Conservation (phyloP, 1,284 basidiomycete genomes). For the Phlebopus sp. region DNA sequence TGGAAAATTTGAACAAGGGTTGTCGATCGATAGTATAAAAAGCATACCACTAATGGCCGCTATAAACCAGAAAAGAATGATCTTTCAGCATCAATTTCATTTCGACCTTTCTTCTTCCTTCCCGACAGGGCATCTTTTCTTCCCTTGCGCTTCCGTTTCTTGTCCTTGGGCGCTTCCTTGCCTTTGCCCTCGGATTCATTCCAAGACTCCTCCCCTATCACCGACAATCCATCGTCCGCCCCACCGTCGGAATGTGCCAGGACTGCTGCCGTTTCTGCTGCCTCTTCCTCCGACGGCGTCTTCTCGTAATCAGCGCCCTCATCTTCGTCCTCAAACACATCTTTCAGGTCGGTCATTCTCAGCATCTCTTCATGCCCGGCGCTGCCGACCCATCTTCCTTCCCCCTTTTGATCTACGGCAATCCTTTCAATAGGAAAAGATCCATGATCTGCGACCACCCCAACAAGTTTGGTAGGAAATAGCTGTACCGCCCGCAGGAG, state of each 20-base stretch:
- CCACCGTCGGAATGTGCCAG: too few species aligned
- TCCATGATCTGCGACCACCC: constrained; percentile 88
- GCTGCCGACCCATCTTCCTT: constrained; percentile 83
- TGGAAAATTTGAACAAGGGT: background rate
- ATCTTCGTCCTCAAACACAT: constrained; percentile 46
- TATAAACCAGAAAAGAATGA: constrained; percentile 74
- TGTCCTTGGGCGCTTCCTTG: constrained; percentile 39
- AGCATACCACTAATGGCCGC: constrained; percentile 7
- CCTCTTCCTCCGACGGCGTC: constrained; percentile 37
- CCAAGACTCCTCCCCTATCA: constrained; percentile 8
- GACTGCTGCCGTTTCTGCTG: constrained; percentile 7
- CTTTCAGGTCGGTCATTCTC: constrained; percentile 79
- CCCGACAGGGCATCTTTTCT: constrained; percentile 46
- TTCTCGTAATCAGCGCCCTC: constrained; percentile 29
- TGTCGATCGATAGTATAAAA: background rate
- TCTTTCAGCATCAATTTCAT: constrained; percentile 50
- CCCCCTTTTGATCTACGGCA: constrained; percentile 52
- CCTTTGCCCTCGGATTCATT: constrained; percentile 33
- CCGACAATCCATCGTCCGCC: background rate
- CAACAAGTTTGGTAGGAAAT: constrained; percentile 86
- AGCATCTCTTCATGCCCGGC: constrained; percentile 89
- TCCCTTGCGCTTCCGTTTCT: constrained; percentile 57
- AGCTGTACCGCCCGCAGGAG: constrained; percentile 88
- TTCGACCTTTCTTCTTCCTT: constrained; percentile 58
- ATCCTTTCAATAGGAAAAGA: constrained; percentile 91